Conservation (phyloP, 139 green algal species). For the Edaphochlamys debaryana region DNA sequence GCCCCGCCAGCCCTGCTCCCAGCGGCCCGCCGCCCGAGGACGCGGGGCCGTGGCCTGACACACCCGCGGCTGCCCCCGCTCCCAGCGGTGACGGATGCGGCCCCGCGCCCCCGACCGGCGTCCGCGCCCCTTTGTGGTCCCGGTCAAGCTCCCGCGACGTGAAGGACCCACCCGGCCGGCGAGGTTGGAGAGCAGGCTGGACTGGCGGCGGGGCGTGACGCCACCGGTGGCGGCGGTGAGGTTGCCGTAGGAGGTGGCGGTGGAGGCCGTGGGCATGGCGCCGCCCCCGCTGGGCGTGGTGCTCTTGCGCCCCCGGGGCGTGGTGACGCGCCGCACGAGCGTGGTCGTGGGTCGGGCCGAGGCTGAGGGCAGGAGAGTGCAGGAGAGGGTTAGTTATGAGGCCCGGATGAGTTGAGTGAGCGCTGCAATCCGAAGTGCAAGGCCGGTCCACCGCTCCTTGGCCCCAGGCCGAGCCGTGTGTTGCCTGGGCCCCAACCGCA, state of each 20-base stretch:
- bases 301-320: neutral
- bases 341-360: neutral
- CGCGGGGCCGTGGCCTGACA: too few species aligned
- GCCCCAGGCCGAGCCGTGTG: too few species aligned
- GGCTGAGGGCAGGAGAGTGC: neutral
- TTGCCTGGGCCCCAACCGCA: too few species aligned
- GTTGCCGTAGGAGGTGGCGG: neutral
- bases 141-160: neutral
- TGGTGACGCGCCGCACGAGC: constrained; percentile 19
- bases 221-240: neutral
- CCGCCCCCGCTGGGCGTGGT: neutral
- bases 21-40: neutral
- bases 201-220: constrained; percentile 25
- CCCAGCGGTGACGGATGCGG: neutral
- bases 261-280: neutral
- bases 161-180: constrained; percentile 14
- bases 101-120: too few species aligned
- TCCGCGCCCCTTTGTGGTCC: neutral
- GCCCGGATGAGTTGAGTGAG: too few species aligned
- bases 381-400: too few species aligned
- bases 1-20: too few species aligned
- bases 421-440: too few species aligned
- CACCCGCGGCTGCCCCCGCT: too few species aligned
- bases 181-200: neutral
- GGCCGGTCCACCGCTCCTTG: too few species aligned